These are phyloP conservation scores for Penicillium robsamsonii DNA, from an alignment of 495 filamentous ascomycete species.

Conservation along the genomic window DNA sequence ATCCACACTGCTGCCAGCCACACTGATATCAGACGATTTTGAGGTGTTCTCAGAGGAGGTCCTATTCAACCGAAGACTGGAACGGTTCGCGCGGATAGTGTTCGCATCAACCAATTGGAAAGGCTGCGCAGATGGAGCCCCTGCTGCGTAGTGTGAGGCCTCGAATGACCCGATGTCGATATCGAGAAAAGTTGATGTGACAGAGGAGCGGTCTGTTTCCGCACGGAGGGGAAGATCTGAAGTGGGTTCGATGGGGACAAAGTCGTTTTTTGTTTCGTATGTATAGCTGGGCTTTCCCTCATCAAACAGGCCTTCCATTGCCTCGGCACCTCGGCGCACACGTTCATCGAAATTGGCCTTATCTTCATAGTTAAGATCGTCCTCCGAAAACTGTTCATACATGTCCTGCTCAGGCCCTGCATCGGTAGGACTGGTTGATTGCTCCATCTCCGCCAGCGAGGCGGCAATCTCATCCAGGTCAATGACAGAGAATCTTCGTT, in stretches of 20 bases:
- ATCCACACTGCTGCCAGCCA: conserved; percentile 18
- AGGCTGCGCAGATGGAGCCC: conserved; percentile 39
- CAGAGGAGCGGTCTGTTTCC: conserved; percentile 48
- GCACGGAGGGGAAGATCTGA: conserved; percentile 52
- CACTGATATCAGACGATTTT: conserved; percentile 31
- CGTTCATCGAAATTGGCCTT: conserved; percentile 49
- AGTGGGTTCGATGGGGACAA: conserved; percentile 38
- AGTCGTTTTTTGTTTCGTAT: conserved; percentile 50
- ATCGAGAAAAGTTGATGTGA: conserved; percentile 48
- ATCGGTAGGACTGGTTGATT: conserved; percentile 31
- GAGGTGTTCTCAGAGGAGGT: conserved; percentile 39
- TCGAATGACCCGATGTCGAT: conserved; percentile 50
- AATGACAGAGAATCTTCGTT: conserved; percentile 54
- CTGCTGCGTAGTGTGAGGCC: conserved; percentile 49
- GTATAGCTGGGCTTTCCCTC: conserved; percentile 46
- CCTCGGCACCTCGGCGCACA: conserved; percentile 47
- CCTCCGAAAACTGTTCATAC: conserved; percentile 24
- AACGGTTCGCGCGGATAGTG: conserved; percentile 51
- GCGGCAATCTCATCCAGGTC: conserved; percentile 47
- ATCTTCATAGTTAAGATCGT: conserved; percentile 37
- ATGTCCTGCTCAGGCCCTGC: conserved; percentile 23
- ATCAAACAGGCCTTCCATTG: conserved; percentile 50
- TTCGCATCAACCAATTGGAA: conserved; percentile 51
- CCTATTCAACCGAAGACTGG: conserved; percentile 37
- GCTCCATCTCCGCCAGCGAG: conserved; percentile 40